Percentiles rank a stretch among this genome's conserved stretches.
These are phyloP conservation scores for Hippophae gyantsensis DNA, from an alignment of 306 rosid genomes.

Conservation along the genomic window DNA sequence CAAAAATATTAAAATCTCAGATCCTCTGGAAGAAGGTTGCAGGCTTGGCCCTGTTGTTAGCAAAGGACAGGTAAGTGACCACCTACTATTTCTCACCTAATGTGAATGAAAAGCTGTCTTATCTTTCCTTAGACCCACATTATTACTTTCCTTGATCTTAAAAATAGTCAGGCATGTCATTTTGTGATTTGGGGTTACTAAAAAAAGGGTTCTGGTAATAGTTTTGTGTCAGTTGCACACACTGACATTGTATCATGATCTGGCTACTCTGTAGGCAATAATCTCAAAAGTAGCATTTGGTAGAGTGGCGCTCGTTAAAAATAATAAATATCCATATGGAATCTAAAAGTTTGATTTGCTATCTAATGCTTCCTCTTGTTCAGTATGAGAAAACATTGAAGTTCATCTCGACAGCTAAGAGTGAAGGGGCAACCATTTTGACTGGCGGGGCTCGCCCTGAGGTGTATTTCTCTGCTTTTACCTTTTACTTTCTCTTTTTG, in stretches of 20 bases:
- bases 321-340: not conserved
- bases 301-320: too few relatives aligned
- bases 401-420: slow-evolving; percentile 69
- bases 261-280: slow-evolving; percentile 9
- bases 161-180: not conserved
- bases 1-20: slow-evolving; percentile 80
- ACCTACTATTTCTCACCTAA: too few relatives aligned
- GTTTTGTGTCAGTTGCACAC: not conserved
- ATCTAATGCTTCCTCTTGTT: slow-evolving; percentile 31
- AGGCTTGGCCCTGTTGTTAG: slow-evolving; percentile 97
- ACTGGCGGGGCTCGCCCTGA: slow-evolving; percentile 86
- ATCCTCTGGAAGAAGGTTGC: slow-evolving; percentile 98
- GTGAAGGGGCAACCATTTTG: slow-evolving; percentile 84
- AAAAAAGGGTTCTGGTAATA: not conserved
- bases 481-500: not conserved
- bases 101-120: too few relatives aligned
- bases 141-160: not conserved
- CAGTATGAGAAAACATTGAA: slow-evolving; percentile 86
- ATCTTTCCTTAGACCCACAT: not conserved
- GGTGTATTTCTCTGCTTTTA: slow-evolving; percentile 40
- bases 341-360: slow-evolving; percentile 14
- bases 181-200: not conserved
- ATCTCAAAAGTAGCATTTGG: not conserved
- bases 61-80: slow-evolving; percentile 55
- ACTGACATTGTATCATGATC: slow-evolving; percentile 2